phyloP scores from a whole-genome alignment of 495 filamentous ascomycete genomes.

The Xylaria palmicola region DNA sequence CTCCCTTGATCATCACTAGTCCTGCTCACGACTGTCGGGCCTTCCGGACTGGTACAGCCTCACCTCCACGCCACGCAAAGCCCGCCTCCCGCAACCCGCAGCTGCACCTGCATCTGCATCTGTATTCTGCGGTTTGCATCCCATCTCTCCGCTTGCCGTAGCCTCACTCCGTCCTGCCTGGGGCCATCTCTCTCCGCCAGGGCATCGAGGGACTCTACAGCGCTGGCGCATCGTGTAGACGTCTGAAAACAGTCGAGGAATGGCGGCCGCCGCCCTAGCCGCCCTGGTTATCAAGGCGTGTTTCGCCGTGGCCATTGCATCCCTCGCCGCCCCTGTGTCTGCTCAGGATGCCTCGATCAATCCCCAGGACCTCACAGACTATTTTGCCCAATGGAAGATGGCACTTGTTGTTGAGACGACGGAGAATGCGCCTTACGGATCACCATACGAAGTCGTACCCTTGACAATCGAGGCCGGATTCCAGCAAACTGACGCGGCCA shows the following conservation, averaged over 20 bases:
- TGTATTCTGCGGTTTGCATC: conserved; percentile 6
- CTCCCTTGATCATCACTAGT: background rate
- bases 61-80: background rate
- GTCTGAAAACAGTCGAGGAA: conserved; percentile 16
- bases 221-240: conserved; percentile 26
- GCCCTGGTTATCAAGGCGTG: conserved; percentile 36
- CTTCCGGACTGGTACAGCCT: background rate
- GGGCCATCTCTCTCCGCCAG: background rate
- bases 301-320: conserved; percentile 23
- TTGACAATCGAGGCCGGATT: conserved; percentile 36
- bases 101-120: conserved; percentile 15
- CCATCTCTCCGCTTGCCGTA: background rate
- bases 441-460: conserved; percentile 41
- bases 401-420: conserved; percentile 26
- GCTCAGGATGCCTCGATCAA: conserved; percentile 32
- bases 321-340: conserved; percentile 27
- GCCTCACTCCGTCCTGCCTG: background rate
- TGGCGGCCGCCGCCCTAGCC: conserved; percentile 45
- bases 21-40: background rate
- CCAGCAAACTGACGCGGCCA: conserved; percentile 32
- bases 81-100: conserved; percentile 1
- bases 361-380: conserved; percentile 28
- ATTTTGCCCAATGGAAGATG: conserved; percentile 36
- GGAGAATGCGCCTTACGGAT: conserved; percentile 24
- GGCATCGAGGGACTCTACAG: conserved; percentile 20